These are phyloP conservation scores for Metschnikowia rubicola DNA, from an alignment of 805 yeast genomes.

Conservation along the genomic window DNA sequence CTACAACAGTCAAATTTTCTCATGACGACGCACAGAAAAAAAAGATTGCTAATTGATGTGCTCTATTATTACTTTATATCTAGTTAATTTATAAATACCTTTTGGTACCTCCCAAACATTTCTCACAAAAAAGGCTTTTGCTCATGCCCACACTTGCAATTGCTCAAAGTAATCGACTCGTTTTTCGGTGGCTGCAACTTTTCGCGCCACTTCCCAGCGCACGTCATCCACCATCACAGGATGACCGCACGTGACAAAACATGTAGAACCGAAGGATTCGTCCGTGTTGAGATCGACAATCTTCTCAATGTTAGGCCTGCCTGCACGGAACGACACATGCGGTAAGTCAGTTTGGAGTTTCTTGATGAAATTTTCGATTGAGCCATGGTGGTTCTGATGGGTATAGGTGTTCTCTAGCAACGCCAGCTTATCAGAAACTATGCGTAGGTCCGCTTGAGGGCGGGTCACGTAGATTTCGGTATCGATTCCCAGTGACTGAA, in stretches of 20 bases:
- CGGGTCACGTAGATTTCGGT: conserved; percentile 17
- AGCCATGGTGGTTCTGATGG: conserved; percentile 3
- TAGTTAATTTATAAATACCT: no score
- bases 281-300: conserved; percentile 4
- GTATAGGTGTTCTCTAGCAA: conserved; percentile 12
- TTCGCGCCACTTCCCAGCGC: conserved; percentile 18
- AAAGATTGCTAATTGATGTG: no score
- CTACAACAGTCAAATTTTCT: no score
- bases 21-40: no score
- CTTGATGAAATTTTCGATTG: conserved; percentile 1
- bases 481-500: conserved; percentile 28
- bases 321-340: conserved; percentile 11
- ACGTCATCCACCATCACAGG: conserved; percentile 33
- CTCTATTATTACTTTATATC: no score
- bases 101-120: no score
- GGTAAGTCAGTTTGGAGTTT: conserved; percentile 7
- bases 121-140: no score
- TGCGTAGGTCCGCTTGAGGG: background rate
- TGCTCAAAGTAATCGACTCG: conserved; percentile 20
- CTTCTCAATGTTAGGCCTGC: conserved; percentile 14
- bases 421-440: conserved; percentile 8
- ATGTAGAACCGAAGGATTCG: conserved; percentile 12
- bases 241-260: conserved; percentile 32
- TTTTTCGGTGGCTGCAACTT: conserved; percentile 2
- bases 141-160: conserved; percentile 22